These are phyloP conservation scores for Dactylellina cionopaga DNA, from an alignment of 2,329 filamentous ascomycete genomes.

Conservation along the genomic window DNA sequence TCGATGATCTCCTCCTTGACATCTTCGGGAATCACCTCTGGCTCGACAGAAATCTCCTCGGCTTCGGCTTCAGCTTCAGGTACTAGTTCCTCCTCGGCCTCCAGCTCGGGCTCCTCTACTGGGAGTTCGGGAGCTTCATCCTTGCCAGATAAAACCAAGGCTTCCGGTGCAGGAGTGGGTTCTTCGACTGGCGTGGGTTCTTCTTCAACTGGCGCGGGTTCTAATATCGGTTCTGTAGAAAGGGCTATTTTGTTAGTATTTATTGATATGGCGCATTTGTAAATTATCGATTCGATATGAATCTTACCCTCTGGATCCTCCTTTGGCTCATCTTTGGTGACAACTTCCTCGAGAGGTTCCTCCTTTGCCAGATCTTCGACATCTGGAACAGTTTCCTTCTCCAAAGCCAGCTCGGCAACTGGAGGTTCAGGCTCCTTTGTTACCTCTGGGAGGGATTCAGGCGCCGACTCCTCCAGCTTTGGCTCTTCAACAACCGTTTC, in stretches of 20 bases:
- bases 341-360: background rate
- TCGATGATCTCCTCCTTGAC: slow-evolving; percentile 10
- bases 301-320: slow-evolving; percentile 24
- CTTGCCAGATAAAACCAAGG: slow-evolving; percentile 25
- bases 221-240: slow-evolving; percentile 23
- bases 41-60: slow-evolving; percentile 8
- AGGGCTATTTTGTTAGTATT: slow-evolving; percentile 19
- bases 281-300: too few relatives aligned
- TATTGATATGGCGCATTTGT: background rate
- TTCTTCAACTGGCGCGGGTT: too few relatives aligned
- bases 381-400: slow-evolving; percentile 33
- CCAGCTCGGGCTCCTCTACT: slow-evolving; percentile 22
- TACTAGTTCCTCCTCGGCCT: slow-evolving; percentile 19
- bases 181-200: slow-evolving; percentile 24
- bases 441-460: slow-evolving; percentile 22
- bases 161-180: slow-evolving; percentile 14
- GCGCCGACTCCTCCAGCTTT: slow-evolving; percentile 21
- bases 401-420: slow-evolving; percentile 4
- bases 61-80: slow-evolving; percentile 18
- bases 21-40: slow-evolving; percentile 1
- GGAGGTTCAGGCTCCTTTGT: slow-evolving; percentile 33
- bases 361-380: slow-evolving; percentile 39
- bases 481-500: background rate
- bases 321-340: slow-evolving; percentile 16
- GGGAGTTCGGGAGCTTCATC: slow-evolving; percentile 17